These are phyloP conservation scores for Boletus subcaerulescens DNA, from an alignment of 768 basidiomycete species.

Conservation along the genomic window DNA sequence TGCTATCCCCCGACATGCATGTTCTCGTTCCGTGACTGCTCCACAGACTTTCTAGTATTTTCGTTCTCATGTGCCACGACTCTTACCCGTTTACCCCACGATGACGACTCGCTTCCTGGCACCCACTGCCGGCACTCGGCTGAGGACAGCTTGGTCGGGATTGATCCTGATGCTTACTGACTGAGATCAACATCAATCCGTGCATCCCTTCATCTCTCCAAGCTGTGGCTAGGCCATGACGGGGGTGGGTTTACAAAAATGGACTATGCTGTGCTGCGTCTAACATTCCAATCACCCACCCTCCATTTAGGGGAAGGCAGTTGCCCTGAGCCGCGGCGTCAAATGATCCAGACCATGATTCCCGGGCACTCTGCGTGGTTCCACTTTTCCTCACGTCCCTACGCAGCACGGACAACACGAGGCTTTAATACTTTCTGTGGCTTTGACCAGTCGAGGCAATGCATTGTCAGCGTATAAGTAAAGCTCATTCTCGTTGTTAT, in stretches of 20 bases:
- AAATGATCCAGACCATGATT: constrained; percentile 33
- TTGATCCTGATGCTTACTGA: constrained; percentile 5
- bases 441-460: constrained; percentile 29
- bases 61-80: constrained; percentile 2
- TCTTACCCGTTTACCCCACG: constrained; percentile 19
- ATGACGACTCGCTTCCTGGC: constrained; percentile 15
- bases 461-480: constrained; percentile 30
- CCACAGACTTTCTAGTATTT: constrained; percentile 16
- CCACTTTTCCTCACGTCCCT: constrained; percentile 26
- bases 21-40: constrained; percentile 9
- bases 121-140: background rate
- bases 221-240: constrained; percentile 20
- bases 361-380: constrained; percentile 25
- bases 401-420: constrained; percentile 35
- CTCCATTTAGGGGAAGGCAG: constrained; percentile 32
- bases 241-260: constrained; percentile 16
- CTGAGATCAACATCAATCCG: constrained; percentile 5
- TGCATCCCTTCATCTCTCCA: constrained; percentile 12
- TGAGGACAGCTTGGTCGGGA: constrained; percentile 1
- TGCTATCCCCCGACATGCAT: constrained; percentile 7
- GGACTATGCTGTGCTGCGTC: constrained; percentile 26
- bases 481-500: constrained; percentile 18
- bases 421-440: constrained; percentile 30
- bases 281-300: constrained; percentile 26
- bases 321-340: constrained; percentile 31